Percentiles rank a stretch among this genome's conserved stretches.
Conservation (phyloP, 768 basidiomycete genomes). For the Obba rivulosa region DNA sequence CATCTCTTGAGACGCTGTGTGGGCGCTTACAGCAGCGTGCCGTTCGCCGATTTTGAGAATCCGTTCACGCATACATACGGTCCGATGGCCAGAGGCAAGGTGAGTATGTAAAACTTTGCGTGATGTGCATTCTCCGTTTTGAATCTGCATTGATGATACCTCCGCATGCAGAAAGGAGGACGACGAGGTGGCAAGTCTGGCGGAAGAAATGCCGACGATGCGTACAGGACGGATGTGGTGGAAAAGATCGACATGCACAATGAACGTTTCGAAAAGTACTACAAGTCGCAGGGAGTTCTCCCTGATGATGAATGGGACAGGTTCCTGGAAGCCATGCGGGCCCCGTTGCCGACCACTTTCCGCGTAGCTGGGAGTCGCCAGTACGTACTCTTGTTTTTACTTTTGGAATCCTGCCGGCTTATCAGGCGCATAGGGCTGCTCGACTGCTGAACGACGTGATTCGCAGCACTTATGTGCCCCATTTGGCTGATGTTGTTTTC, state of each 20-base stretch:
- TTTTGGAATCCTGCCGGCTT: neutral
- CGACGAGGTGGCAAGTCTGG: conserved; percentile 1
- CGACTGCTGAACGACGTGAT: conserved; percentile 78
- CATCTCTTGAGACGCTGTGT: too few species aligned
- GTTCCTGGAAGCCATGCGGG: conserved; percentile 60
- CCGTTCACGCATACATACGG: too few species aligned
- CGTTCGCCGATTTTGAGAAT: too few species aligned
- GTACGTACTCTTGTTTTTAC: conserved; percentile 35
- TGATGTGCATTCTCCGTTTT: neutral
- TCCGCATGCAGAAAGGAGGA: neutral
- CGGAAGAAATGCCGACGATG: conserved; percentile 16
- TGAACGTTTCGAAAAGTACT: conserved; percentile 61
- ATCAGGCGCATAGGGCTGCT: conserved; percentile 40
- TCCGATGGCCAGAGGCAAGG: conserved; percentile 13
- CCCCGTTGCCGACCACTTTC: conserved; percentile 89
- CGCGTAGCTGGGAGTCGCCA: conserved; percentile 84
- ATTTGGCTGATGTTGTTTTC: conserved; percentile 63
- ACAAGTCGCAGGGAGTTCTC: conserved; percentile 71
- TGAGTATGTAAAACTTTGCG: conserved; percentile 1
- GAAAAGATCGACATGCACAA: conserved; percentile 66
- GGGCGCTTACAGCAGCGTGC: too few species aligned
- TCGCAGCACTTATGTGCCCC: conserved; percentile 71
- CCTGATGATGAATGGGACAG: conserved; percentile 73
- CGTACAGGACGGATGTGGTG: conserved; percentile 45
- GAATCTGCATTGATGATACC: neutral